Conservation (phyloP, 1,139 yeast species). For the Magnusiomyces tetraspermus region DNA sequence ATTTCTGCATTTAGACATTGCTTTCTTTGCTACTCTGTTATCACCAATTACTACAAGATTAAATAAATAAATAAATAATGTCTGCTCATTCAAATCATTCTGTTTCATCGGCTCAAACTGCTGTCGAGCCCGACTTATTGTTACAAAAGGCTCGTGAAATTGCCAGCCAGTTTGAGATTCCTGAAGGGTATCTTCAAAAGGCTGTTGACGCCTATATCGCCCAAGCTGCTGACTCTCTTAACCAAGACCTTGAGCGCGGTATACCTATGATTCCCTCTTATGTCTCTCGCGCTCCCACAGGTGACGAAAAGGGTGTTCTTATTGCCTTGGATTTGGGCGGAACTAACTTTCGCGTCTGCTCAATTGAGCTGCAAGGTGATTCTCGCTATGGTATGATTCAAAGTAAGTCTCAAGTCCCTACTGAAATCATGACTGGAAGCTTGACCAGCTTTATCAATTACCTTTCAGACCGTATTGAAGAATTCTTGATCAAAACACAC, state of each 20-base stretch:
- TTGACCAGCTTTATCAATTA: slow-evolving; percentile 49
- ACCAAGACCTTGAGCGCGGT: slow-evolving; percentile 39
- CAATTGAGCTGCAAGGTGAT: slow-evolving; percentile 69
- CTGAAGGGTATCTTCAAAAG: slow-evolving; percentile 42
- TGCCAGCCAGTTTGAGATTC: slow-evolving; percentile 46
- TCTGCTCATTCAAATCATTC: neutral
- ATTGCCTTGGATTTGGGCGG: slow-evolving; percentile 88
- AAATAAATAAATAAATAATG: too few relatives aligned
- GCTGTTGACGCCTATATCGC: slow-evolving; percentile 55
- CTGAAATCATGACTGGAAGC: slow-evolving; percentile 55
- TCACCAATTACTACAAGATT: neutral
- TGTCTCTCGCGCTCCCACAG: slow-evolving; percentile 73
- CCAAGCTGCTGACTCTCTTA: slow-evolving; percentile 42
- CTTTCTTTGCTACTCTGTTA: neutral
- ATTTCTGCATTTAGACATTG: too few relatives aligned
- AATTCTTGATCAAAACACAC: slow-evolving; percentile 33
- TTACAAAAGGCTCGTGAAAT: slow-evolving; percentile 25
- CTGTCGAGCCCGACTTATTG: neutral
- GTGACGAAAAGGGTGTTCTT: slow-evolving; percentile 65
- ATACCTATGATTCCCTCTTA: slow-evolving; percentile 86
- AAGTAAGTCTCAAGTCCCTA: slow-evolving; percentile 64
- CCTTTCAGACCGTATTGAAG: slow-evolving; percentile 39
- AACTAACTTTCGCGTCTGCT: slow-evolving; percentile 81
- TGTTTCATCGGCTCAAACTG: too few relatives aligned
- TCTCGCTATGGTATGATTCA: slow-evolving; percentile 66